A percentile compares a stretch with the other conserved stretches of the same genome.
Conservation (phyloP, 768 basidiomycete species). For the Trametes gibbosa region DNA sequence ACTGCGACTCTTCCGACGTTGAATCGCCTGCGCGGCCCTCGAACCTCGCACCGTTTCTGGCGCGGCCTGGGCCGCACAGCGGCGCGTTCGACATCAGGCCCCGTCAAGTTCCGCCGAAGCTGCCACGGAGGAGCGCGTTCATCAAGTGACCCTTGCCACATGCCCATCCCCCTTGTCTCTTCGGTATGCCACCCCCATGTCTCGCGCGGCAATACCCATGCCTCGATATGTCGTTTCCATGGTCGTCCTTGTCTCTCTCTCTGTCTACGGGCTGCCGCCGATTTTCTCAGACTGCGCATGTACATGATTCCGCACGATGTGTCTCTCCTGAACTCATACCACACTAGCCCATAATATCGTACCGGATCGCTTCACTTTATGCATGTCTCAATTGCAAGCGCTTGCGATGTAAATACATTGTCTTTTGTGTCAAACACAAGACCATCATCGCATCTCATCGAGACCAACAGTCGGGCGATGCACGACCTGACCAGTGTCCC, state of each 20-base stretch:
- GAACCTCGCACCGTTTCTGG: background rate
- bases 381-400: background rate
- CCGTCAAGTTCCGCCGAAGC: background rate
- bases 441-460: too few species aligned
- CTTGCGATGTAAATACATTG: background rate
- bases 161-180: background rate
- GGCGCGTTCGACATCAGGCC: background rate
- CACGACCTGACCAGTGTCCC: too few species aligned
- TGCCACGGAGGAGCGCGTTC: background rate
- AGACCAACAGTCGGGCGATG: too few species aligned
- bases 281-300: background rate
- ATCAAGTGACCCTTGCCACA: background rate
- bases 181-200: background rate
- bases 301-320: background rate
- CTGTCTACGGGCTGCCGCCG: background rate
- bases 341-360: too few species aligned
- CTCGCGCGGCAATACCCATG: background rate
- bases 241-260: background rate
- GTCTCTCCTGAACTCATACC: too few species aligned
- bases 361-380: too few species aligned
- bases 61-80: background rate
- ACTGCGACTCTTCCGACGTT: conserved; percentile 11
- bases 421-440: too few species aligned
- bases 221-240: background rate
- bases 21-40: conserved; percentile 1